phyloP scores from a whole-genome alignment of 352 stramenopile genomes.

The Pythium aphanidermatum region DNA sequence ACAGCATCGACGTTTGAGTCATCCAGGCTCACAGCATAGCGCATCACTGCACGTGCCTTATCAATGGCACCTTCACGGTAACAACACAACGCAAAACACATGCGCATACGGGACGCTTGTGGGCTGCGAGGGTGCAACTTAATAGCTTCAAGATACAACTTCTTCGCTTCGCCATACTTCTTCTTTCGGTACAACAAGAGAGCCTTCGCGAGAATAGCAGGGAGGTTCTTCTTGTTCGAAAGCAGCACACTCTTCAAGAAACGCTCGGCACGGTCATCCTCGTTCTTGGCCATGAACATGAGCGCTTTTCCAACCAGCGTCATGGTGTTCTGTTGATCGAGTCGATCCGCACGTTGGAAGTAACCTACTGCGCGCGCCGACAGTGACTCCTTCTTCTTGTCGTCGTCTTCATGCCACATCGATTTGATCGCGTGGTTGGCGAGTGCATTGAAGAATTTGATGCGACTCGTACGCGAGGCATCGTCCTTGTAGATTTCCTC shows the following conservation, averaged over 20 bases:
- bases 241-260: slow-evolving; percentile 91
- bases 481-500: slow-evolving; percentile 88
- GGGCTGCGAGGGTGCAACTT: slow-evolving; percentile 89
- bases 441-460: slow-evolving; percentile 88
- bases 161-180: slow-evolving; percentile 87
- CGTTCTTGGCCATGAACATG: slow-evolving; percentile 91
- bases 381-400: slow-evolving; percentile 79
- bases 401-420: slow-evolving; percentile 88
- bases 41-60: slow-evolving; percentile 81
- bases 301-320: slow-evolving; percentile 89
- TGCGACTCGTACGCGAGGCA: slow-evolving; percentile 73
- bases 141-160: slow-evolving; percentile 93
- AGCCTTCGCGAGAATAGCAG: slow-evolving; percentile 80
- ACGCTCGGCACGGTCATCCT: slow-evolving; percentile 86
- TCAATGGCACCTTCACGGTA: slow-evolving; percentile 91
- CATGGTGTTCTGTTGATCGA: slow-evolving; percentile 87
- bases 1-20: slow-evolving; percentile 93
- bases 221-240: slow-evolving; percentile 83
- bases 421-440: slow-evolving; percentile 80
- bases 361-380: slow-evolving; percentile 76
- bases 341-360: slow-evolving; percentile 82
- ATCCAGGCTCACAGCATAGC: slow-evolving; percentile 75
- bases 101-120: slow-evolving; percentile 88
- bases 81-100: slow-evolving; percentile 95
- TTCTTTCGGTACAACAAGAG: slow-evolving; percentile 85